Conservation (phyloP, 345 rosid species). For the Populus ilicifolia region DNA sequence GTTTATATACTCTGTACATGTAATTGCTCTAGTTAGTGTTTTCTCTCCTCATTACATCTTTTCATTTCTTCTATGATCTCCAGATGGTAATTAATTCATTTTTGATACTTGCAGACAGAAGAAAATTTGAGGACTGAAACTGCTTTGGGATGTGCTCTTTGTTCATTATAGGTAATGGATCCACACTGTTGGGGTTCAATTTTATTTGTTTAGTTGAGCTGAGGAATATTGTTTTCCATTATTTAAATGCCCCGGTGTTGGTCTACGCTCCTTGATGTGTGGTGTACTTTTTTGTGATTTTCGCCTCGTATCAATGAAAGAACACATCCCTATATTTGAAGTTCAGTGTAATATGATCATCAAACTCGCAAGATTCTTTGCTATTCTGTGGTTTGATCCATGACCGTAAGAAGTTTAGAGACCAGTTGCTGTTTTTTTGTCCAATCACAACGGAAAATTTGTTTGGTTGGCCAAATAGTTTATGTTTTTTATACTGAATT, state of each 20-base stretch:
- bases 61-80: not conserved
- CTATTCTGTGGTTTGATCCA: not conserved
- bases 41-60: not conserved
- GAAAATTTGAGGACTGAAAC: conserved; percentile 32
- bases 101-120: conserved; percentile 38
- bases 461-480: too few relatives aligned
- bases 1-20: conserved; percentile 72
- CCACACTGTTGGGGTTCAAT: conserved; percentile 23
- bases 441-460: too few relatives aligned
- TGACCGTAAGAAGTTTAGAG: not conserved
- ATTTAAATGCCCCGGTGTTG: conserved; percentile 7
- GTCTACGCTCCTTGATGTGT: conserved; percentile 8
- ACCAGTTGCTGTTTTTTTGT: too few relatives aligned
- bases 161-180: conserved; percentile 23
- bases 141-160: conserved; percentile 34
- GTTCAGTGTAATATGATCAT: not conserved
- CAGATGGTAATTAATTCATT: not conserved
- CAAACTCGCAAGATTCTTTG: not conserved
- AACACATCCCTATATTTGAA: conserved; percentile 28
- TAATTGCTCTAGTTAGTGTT: conserved; percentile 14
- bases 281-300: conserved; percentile 11
- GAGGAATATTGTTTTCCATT: conserved; percentile 13
- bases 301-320: conserved; percentile 32
- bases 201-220: conserved; percentile 19
- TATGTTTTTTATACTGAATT: too few relatives aligned